Percentiles rank a stretch among this genome's conserved stretches.
Evolutionary conservation across 495 filamentous ascomycete genomes (phyloP).

Genomic region (Penicillium pancosmium): DNA sequence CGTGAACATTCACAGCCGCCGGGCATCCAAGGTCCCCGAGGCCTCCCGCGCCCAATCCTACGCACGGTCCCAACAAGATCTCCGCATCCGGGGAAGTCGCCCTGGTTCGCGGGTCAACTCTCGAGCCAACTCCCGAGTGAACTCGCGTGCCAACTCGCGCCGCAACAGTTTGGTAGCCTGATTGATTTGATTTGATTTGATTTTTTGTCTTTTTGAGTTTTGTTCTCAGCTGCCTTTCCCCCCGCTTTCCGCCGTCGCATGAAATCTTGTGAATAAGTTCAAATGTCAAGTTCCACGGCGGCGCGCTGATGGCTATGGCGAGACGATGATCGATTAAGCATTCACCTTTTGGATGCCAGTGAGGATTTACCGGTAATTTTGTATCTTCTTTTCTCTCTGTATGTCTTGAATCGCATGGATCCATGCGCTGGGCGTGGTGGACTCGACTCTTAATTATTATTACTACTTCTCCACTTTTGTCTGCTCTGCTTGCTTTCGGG

Average conservation of each 20-base stretch:
- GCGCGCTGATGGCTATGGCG: background rate
- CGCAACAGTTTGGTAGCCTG: slow-evolving; percentile 35
- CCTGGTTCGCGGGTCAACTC: slow-evolving; percentile 40
- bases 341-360: background rate
- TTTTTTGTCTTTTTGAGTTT: background rate
- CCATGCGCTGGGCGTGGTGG: slow-evolving; percentile 28
- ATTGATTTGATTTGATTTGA: background rate
- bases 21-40: slow-evolving; percentile 40
- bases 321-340: no score
- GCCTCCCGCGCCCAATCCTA: slow-evolving; percentile 48
- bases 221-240: background rate
- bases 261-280: background rate
- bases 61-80: slow-evolving; percentile 52
- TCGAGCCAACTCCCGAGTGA: slow-evolving; percentile 37
- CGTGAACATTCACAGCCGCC: slow-evolving; percentile 40
- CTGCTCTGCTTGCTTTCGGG: background rate
- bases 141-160: slow-evolving; percentile 39
- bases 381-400: slow-evolving; percentile 28
- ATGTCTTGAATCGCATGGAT: slow-evolving; percentile 26
- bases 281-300: background rate
- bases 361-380: slow-evolving; percentile 12
- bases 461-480: background rate
- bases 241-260: background rate
- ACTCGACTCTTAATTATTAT: slow-evolving; percentile 23
- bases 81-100: slow-evolving; percentile 52